phyloP scores from a whole-genome alignment of 805 yeast species.

The Scheffersomyces coipomensis region DNA sequence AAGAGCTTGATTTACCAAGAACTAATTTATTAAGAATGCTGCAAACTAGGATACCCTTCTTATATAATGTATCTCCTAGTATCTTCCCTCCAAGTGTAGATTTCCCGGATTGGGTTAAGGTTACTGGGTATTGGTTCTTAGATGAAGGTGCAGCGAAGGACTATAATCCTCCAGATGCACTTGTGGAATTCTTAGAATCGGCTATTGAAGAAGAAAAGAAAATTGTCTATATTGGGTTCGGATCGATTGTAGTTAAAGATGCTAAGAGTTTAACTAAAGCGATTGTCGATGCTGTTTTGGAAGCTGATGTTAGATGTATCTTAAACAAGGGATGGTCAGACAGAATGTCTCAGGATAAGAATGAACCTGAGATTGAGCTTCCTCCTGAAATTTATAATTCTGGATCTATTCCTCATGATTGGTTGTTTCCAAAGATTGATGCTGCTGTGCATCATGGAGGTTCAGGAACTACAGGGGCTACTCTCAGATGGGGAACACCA shows the following conservation, averaged over 20 bases:
- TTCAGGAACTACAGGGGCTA: slow-evolving; percentile 94
- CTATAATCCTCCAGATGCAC: slow-evolving; percentile 59
- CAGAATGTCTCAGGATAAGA: slow-evolving; percentile 44
- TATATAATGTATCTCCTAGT: slow-evolving; percentile 85
- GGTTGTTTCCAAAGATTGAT: slow-evolving; percentile 87
- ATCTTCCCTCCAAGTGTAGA: slow-evolving; percentile 92
- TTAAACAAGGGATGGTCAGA: slow-evolving; percentile 96
- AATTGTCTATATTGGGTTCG: slow-evolving; percentile 90
- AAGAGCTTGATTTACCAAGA: slow-evolving; percentile 58
- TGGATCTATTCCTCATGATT: slow-evolving; percentile 85
- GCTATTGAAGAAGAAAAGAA: slow-evolving; percentile 66
- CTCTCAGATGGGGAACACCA: slow-evolving; percentile 82
- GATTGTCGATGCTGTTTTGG: slow-evolving; percentile 71
- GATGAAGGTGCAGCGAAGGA: slow-evolving; percentile 55
- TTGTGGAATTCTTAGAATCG: slow-evolving; percentile 55
- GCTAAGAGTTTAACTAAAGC: slow-evolving; percentile 77
- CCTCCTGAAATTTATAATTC: slow-evolving; percentile 70
- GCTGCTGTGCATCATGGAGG: slow-evolving; percentile 99
- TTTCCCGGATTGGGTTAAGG: slow-evolving; percentile 92
- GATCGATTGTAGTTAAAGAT: slow-evolving; percentile 87
- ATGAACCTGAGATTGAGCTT: slow-evolving; percentile 40
- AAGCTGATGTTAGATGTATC: slow-evolving; percentile 82
- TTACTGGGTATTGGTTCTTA: slow-evolving; percentile 94
- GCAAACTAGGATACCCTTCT: slow-evolving; percentile 79
- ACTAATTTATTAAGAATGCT: slow-evolving; percentile 72